Evolutionary conservation across 805 yeast species (phyloP), one percentile per base, ranked within the genome.

Genomic region (Yarrowia keelungensis): DNA sequence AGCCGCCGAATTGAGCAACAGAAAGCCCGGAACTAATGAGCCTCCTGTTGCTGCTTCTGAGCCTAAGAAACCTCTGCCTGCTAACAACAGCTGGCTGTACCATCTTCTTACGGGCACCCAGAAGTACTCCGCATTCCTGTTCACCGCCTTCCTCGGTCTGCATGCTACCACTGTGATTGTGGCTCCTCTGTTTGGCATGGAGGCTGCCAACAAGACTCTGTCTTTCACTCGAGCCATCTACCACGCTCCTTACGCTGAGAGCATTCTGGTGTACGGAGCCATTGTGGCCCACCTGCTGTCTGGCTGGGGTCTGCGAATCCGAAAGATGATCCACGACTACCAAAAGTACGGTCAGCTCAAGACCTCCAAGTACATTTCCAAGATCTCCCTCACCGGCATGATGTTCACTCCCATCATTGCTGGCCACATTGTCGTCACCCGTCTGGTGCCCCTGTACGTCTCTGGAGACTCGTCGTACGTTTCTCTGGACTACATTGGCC

Each of bases 391-490:
- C 67, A 81, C 89, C 4, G 94, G 94, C 0, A 87, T 86, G 74
- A 49, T 85, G 11, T 76, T 87, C 49, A 68, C 83, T 0, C 84
- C 86, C 0, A 72, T 84, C 10, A 69, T 87, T 0, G 62, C 72
- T 0, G 82, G 77, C 47, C 93, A 89, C 74, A 78, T 81, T 16
- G 70, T 76, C 15, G 81, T 81, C 62, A 81, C 83, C 70, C 79
- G 90, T 69, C 46, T 82, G 5, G 78, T 79, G 0, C 92, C 94
- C 0, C 51, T 79, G 22, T 14, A 73, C 2, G 78, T 87, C 0
- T 90, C 88, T 69, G 92, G 90, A 0, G 92, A 88, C 74, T 84
- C 89, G 2, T 81, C 88, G 0, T 78, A 84, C 69, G 76, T 89
- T 16, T 81, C 78, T 56, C 75, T 89, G 61, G 81, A 83, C 5